These are phyloP conservation scores for Vicia sativa DNA, from an alignment of 306 rosid species.

Conservation along the genomic window DNA sequence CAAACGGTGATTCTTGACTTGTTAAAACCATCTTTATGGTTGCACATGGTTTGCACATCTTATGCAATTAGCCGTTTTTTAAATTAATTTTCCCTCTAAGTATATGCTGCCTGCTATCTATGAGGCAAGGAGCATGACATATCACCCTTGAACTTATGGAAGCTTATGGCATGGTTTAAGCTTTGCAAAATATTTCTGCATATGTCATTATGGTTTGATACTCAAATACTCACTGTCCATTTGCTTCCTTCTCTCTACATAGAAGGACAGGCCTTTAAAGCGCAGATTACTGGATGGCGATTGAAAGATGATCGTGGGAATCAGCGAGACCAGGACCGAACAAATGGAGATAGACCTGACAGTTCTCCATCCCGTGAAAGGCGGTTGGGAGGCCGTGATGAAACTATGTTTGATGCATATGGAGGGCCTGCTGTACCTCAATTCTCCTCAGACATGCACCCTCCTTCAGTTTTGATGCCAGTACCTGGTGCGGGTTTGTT, in stretches of 20 bases:
- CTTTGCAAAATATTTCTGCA: constrained; percentile 13
- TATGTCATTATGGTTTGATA: constrained; percentile 14
- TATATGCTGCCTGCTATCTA: too few species aligned
- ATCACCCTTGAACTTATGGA: not conserved
- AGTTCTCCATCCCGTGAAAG: constrained; percentile 66
- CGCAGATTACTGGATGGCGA: constrained; percentile 70
- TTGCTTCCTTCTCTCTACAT: constrained; percentile 30
- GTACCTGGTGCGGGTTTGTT: constrained; percentile 99
- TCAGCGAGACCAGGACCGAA: constrained; percentile 75
- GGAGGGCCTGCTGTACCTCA: constrained; percentile 72
- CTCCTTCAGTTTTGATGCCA: constrained; percentile 95
- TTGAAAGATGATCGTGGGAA: constrained; percentile 91
- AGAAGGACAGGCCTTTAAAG: constrained; percentile 76
- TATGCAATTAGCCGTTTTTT: not conserved
- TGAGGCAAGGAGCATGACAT: too few species aligned
- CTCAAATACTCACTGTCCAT: constrained; percentile 24
- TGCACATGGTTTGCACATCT: constrained; percentile 9
- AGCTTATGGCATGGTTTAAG: too few species aligned
- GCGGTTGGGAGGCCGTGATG: constrained; percentile 81
- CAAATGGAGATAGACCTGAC: constrained; percentile 75
- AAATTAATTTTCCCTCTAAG: not conserved
- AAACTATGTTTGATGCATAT: constrained; percentile 77
- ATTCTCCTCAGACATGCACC: constrained; percentile 77
- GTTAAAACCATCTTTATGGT: constrained; percentile 11
- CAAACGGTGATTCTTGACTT: constrained; percentile 7